Base-by-base conservation (phyloP, 139 green algal genomes). In the Tetradesmus lagerheimii region DNA sequence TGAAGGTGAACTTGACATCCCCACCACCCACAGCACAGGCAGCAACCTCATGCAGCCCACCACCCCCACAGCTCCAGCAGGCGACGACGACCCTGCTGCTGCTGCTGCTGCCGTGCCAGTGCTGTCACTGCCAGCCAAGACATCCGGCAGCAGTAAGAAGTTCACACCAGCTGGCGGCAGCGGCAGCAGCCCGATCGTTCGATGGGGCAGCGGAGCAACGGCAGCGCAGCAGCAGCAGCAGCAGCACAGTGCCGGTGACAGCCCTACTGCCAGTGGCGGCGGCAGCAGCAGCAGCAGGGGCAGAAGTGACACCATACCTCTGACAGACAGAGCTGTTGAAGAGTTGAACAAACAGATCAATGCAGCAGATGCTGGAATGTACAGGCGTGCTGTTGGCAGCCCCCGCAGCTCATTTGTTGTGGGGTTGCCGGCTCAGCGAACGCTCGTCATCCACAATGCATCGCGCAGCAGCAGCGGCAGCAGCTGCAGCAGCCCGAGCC, bases 401-500 rank as follows among this genome's bases (percentile, higher is more conserved):
- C 50, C 50, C 25, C 50, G 50, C 14, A 64, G 50, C 50, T 27
- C 50, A 64, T 64, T 27, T 25, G 50, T 64, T 64, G 50, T 64
- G 50, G 50, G 50, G 11, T 25, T 64, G 50, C 50, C 50, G 18
- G 50, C 50, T 14, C 50, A 64, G 14, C 50, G 50, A 27, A 25
- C 50, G 50, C 16, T 64, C 3, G 25, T 64, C 15, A 64, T 14
- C 15, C 50, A 64, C 3, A 64, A 64, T 64, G 50, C 50, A 25
- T 64, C 50, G 25, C 14, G 50, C 50, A 64, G 50, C 50, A 64
- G 50, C 50, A 64, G 50, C 50, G 50, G 50, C 50, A 64, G 50
- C 50, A 64, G 66, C 66, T 77, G 66, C 66, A 35, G 66, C 66
- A 77, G 66, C 66, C 66, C 29, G 25, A 77, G 66, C 66, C 66